Evolutionary conservation across 805 yeast genomes (phyloP).

Genomic region (Lipomyces orientalis): DNA sequence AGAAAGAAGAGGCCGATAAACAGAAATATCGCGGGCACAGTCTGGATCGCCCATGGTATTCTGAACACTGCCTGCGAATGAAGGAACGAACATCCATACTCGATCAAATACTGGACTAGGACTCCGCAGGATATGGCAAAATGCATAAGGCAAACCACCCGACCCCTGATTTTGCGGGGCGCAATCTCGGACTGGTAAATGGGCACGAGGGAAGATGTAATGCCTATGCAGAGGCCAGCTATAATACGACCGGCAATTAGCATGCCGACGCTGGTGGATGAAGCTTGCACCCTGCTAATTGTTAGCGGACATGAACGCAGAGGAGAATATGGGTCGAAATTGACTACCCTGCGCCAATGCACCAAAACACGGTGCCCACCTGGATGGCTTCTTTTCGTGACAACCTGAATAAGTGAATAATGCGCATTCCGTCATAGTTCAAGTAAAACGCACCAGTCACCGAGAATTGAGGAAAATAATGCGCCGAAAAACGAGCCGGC

Average conservation of each 20-base stretch:
- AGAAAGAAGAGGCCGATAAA: slow-evolving; percentile 75
- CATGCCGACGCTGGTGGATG: slow-evolving; percentile 3
- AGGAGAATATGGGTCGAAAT: too few relatives aligned
- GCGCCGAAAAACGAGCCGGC: slow-evolving; percentile 4
- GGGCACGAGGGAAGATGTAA: slow-evolving; percentile 81
- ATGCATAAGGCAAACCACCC: slow-evolving; percentile 82
- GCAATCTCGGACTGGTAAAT: slow-evolving; percentile 86
- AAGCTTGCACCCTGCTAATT: neutral
- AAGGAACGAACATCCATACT: slow-evolving; percentile 57
- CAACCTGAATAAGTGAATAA: neutral
- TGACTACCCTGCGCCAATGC: slow-evolving; percentile 3
- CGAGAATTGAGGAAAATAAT: neutral
- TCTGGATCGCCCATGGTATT: slow-evolving; percentile 54
- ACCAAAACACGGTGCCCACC: neutral
- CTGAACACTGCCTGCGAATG: slow-evolving; percentile 73
- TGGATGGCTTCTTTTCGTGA: neutral
- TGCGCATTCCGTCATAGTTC: neutral
- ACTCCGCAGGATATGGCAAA: slow-evolving; percentile 57
- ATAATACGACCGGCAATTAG: slow-evolving; percentile 69
- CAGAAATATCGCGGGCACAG: slow-evolving; percentile 69
- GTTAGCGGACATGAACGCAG: neutral
- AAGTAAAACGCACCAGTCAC: neutral
- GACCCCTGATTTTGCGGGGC: slow-evolving; percentile 86
- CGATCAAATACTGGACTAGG: neutral
- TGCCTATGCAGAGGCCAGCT: slow-evolving; percentile 83